Conservation (phyloP, 139 green algal species). For the Trebouxia sp. region DNA sequence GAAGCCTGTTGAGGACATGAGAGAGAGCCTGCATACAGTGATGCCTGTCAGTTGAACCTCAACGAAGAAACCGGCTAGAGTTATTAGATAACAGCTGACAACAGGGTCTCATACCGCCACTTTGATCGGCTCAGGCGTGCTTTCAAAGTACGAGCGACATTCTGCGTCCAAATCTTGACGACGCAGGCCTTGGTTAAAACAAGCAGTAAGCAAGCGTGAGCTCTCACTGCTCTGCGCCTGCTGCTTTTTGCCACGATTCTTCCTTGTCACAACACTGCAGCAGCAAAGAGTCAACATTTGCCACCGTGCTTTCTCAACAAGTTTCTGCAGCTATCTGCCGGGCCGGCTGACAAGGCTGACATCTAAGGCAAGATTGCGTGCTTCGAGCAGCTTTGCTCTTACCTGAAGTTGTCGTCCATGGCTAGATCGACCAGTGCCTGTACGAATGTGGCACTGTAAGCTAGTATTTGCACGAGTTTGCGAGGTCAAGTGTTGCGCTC, state of each 20-base stretch:
- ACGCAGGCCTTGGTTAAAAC: neutral
- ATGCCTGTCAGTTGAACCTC: neutral
- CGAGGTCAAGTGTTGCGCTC: too few relatives aligned
- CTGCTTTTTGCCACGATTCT: neutral
- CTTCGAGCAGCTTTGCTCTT: neutral
- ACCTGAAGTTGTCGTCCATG: neutral
- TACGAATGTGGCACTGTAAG: too few relatives aligned
- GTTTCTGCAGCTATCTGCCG: neutral
- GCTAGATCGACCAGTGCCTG: too few relatives aligned
- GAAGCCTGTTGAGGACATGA: neutral
- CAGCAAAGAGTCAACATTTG: neutral
- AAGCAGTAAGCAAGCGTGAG: neutral
- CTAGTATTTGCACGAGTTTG: too few relatives aligned
- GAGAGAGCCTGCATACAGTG: neutral
- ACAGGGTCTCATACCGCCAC: neutral
- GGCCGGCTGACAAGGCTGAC: neutral
- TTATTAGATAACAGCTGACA: neutral
- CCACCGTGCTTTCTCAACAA: neutral
- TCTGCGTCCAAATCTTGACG: conserved; percentile 15
- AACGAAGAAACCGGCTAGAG: neutral
- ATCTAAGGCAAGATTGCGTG: neutral
- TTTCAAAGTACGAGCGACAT: neutral
- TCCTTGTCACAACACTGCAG: neutral
- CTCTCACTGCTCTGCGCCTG: conserved; percentile 1
- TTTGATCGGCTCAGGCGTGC: neutral